These are phyloP conservation scores for Elsinoe necatrix DNA, from an alignment of 2,329 filamentous ascomycete species.

Conservation along the genomic window DNA sequence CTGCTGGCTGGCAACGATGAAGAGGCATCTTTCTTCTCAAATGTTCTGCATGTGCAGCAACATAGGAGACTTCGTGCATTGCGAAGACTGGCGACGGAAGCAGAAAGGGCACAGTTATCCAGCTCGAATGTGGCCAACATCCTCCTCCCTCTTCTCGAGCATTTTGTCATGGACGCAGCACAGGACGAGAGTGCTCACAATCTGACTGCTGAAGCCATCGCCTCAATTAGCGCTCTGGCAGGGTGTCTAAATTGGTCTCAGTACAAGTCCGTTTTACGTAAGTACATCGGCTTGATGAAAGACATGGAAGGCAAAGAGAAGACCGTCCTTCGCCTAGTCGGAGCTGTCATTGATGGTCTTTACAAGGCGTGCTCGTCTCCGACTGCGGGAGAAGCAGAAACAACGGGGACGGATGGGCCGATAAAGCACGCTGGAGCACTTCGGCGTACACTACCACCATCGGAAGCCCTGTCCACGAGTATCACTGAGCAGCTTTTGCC, in stretches of 20 bases:
- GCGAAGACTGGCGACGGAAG: slow-evolving; percentile 63
- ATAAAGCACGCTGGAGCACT: slow-evolving; percentile 22
- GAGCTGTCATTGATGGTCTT: slow-evolving; percentile 71
- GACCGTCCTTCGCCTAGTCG: slow-evolving; percentile 72
- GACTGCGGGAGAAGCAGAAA: neutral
- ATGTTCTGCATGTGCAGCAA: slow-evolving; percentile 82
- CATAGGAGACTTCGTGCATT: slow-evolving; percentile 78
- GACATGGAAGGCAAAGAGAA: slow-evolving; percentile 78
- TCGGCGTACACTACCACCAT: slow-evolving; percentile 37
- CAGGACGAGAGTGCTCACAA: slow-evolving; percentile 73
- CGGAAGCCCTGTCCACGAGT: slow-evolving; percentile 46
- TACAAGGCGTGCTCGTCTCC: slow-evolving; percentile 28
- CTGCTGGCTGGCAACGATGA: slow-evolving; percentile 66
- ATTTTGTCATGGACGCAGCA: slow-evolving; percentile 79
- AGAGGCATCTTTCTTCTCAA: slow-evolving; percentile 81
- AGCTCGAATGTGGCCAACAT: slow-evolving; percentile 76
- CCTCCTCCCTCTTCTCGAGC: slow-evolving; percentile 84
- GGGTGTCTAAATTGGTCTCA: slow-evolving; percentile 81
- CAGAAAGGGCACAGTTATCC: slow-evolving; percentile 54
- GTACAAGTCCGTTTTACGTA: slow-evolving; percentile 73
- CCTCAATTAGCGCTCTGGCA: slow-evolving; percentile 65
- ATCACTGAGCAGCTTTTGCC: slow-evolving; percentile 69
- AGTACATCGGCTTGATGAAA: slow-evolving; percentile 74
- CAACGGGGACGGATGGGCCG: slow-evolving; percentile 3
- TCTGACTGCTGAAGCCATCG: slow-evolving; percentile 76